Evolutionary conservation across 2,329 filamentous ascomycete genomes (phyloP), one percentile per base, ranked within the genome.

Genomic region (Aspergillus sojae): DNA sequence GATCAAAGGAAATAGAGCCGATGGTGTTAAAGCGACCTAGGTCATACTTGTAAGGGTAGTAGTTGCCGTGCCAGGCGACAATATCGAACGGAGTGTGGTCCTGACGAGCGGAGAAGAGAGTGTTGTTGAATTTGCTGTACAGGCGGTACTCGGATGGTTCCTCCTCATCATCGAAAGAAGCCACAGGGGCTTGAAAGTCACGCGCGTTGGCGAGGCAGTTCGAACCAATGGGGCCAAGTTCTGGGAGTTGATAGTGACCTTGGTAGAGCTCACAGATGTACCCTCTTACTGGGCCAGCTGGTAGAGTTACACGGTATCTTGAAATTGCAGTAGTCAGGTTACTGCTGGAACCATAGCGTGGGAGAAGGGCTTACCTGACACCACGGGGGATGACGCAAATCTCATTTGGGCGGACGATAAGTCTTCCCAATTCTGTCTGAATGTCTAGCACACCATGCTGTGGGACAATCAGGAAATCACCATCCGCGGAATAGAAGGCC

Each of bases 401-500:
- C 77, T 94, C 91, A 75, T 90, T 89, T 1, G 91, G 91, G 60
- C 91, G 85, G n/a, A 94, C 88, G 50, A 92, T 84, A 6, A 94
- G 80, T 72, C 85, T 86, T 53, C 91, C 92, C 55, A 94, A 82
- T 77, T 94, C 91, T 1, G 91, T 94, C 71, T 89, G 86, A 65
- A 94, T 90, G 71, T 94, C 90, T 45, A 94, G 79, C 16, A 84
- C 83, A 2, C 91, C 91, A 66, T 91, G 86, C 74, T 94, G 91
- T 1, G 90, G 84, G 16, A 94, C 90, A 65, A 94, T 88, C 61
- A 94, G 78, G 70, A 92, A 86, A 74, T 94, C 91, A 14, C 91
- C 91, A 73, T 94, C 91, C 0, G 92, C 90, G 4, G 90, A 94
- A 82, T 94, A 96, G 76, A 94, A 96, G 0, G 92, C 92, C 57